A percentile compares a stretch with the other conserved stretches of the same genome.
Conservation (phyloP, 75 land plant genomes). For the Picea sitchensis region DNA sequence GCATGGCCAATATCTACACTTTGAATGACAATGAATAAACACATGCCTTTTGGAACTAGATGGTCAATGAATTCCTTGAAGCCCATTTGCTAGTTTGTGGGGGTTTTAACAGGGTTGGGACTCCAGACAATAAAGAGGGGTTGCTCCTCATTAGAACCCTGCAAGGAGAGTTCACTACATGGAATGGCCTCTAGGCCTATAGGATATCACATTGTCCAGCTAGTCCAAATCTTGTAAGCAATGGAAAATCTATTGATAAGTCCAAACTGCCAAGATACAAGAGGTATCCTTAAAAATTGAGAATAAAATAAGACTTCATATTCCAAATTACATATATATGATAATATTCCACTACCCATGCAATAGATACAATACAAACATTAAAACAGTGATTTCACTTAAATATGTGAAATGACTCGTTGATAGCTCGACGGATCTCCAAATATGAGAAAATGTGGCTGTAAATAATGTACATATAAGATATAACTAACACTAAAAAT, state of each 20-base stretch:
- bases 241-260: neutral
- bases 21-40: too few species aligned
- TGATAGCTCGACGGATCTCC: neutral
- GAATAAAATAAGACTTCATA: neutral
- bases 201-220: neutral
- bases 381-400: neutral
- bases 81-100: too few species aligned
- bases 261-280: neutral
- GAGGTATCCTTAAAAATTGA: neutral
- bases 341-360: neutral
- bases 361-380: neutral
- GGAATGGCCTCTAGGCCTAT: too few species aligned
- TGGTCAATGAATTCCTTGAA: too few species aligned
- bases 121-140: too few species aligned
- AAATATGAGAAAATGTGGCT: too few species aligned
- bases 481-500: neutral
- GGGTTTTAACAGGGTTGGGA: too few species aligned
- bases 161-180: too few species aligned
- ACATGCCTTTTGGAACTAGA: too few species aligned
- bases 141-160: too few species aligned
- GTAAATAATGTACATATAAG: neutral
- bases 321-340: neutral
- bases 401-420: neutral
- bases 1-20: too few species aligned
- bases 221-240: neutral